These are phyloP conservation scores for Candida cerambycidarum DNA, from an alignment of 805 yeast species.

Conservation along the genomic window DNA sequence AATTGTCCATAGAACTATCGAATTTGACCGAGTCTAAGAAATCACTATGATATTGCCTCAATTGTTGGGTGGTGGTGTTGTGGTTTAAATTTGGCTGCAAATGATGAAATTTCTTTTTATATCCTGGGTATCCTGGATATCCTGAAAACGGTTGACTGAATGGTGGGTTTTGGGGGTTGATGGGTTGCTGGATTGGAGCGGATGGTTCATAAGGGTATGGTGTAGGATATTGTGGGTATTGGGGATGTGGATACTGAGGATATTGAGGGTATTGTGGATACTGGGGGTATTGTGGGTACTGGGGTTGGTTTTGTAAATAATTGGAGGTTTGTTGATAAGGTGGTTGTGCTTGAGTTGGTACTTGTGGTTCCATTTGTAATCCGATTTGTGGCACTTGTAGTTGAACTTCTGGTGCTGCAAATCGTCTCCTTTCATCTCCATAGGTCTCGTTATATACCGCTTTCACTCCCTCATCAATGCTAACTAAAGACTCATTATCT, in stretches of 20 bases:
- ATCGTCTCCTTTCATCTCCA: background rate
- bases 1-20: conserved; percentile 16
- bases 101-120: conserved; percentile 18
- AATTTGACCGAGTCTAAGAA: conserved; percentile 24
- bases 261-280: background rate
- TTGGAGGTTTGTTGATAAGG: background rate
- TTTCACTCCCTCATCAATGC: conserved; percentile 13
- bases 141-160: too few species aligned
- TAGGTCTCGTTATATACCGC: conserved; percentile 13
- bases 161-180: background rate
- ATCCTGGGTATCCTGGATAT: too few species aligned
- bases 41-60: conserved; percentile 21
- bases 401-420: too few species aligned
- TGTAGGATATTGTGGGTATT: background rate
- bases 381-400: too few species aligned
- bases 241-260: background rate
- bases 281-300: background rate
- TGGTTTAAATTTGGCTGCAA: conserved; percentile 19
- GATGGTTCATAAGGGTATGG: background rate
- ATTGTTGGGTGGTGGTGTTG: conserved; percentile 17
- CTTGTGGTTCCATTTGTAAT: too few species aligned
- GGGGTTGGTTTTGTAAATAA: too few species aligned
- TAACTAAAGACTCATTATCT: conserved; percentile 12
- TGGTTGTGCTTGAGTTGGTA: too few species aligned
- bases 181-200: too few species aligned